Percentiles rank a stretch among this genome's conserved stretches.
Evolutionary conservation across 2,329 filamentous ascomycete species (phyloP).

Genomic region (Cytospora piceae): DNA sequence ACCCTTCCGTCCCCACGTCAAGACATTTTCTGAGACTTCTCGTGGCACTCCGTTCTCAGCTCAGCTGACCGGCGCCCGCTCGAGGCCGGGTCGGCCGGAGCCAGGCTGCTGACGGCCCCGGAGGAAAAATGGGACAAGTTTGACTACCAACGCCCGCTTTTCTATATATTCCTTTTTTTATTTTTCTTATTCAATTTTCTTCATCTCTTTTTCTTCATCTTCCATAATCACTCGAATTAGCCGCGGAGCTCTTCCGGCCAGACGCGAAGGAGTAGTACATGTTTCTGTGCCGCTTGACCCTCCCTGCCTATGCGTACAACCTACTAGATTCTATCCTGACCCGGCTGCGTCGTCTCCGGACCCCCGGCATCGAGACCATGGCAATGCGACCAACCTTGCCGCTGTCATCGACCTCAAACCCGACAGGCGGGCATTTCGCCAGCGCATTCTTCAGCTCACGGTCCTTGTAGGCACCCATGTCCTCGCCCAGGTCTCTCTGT

Average conservation of each 20-base stretch:
- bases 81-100: not conserved
- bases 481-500: slow-evolving; percentile 12
- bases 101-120: not conserved
- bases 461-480: slow-evolving; percentile 13
- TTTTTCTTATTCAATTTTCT: not conserved
- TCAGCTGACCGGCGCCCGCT: not conserved
- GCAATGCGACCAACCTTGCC: slow-evolving; percentile 2
- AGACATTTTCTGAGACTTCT: not conserved
- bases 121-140: not conserved
- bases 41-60: not conserved
- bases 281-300: not conserved
- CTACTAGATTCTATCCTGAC: not conserved
- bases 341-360: not conserved
- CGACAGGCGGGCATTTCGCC: slow-evolving; percentile 9
- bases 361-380: slow-evolving; percentile 4
- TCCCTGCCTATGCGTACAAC: slow-evolving; percentile 8
- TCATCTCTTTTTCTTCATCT: not conserved
- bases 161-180: no score
- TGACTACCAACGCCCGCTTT: not conserved
- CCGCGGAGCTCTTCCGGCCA: not conserved
- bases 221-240: not conserved
- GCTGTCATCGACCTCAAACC: slow-evolving; percentile 10
- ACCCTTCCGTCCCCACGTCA: not conserved
- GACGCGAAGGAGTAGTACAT: not conserved
- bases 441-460: slow-evolving; percentile 4